Evolutionary conservation across 192 early-diverging fungal genomes (phyloP).

Genomic region (Coemansia sp.): DNA sequence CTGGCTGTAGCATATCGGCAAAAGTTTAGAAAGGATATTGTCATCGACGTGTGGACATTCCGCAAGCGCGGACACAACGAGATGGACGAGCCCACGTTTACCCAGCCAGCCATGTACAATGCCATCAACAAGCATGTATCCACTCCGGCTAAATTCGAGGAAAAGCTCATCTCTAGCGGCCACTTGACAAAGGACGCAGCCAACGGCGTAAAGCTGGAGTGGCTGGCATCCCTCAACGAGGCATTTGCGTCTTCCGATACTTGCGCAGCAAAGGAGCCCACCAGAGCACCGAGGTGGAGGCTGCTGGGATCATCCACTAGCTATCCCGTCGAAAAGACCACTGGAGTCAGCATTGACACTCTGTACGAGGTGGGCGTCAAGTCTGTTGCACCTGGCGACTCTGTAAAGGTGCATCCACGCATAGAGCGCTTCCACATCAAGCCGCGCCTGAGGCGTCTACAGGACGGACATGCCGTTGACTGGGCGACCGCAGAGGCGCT

Average conservation of each 20-base stretch:
- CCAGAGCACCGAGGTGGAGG: constrained; percentile 18
- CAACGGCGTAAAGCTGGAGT: constrained; percentile 17
- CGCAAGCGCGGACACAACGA: constrained; percentile 98
- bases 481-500: constrained; percentile 96
- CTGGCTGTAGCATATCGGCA: constrained; percentile 89
- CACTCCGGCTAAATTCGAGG: constrained; percentile 82
- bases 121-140: constrained; percentile 75
- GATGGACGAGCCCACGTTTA: constrained; percentile 95
- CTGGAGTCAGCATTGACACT: constrained; percentile 61
- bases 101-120: constrained; percentile 95
- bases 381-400: constrained; percentile 66
- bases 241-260: constrained; percentile 27
- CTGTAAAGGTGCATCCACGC: constrained; percentile 77
- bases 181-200: constrained; percentile 22
- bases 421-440: constrained; percentile 91
- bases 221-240: constrained; percentile 25
- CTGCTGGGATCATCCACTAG: constrained; percentile 4
- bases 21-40: constrained; percentile 92
- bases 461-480: constrained; percentile 74
- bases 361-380: constrained; percentile 70
- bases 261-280: constrained; percentile 30
- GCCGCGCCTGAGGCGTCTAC: constrained; percentile 69
- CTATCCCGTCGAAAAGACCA: constrained; percentile 33
- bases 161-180: constrained; percentile 41
- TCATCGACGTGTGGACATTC: constrained; percentile 92